Conservation (phyloP, 2,329 filamentous ascomycete genomes). For the Fusarium hostae region DNA sequence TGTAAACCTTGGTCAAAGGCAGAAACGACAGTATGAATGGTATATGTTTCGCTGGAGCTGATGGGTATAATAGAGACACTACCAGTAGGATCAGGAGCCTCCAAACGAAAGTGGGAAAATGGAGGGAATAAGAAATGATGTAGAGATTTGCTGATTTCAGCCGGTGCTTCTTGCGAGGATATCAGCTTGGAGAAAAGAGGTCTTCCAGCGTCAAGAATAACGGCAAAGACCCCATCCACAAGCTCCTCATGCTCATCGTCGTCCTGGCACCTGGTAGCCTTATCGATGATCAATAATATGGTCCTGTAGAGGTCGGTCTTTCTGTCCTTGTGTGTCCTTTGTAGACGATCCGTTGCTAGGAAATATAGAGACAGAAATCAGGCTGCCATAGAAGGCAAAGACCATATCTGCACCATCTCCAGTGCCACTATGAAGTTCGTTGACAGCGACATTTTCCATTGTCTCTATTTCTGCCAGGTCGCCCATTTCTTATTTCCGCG, state of each 20-base stretch:
- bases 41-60: not conserved
- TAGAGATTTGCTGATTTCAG: fast-evolving
- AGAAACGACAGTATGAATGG: fast-evolving
- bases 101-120: not conserved
- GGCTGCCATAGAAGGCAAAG: not conserved
- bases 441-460: not conserved
- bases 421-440: fast-evolving
- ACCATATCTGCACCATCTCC: not conserved
- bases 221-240: not conserved
- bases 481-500: fast-evolving
- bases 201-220: not conserved
- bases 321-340: fast-evolving
- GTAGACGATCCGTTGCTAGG: not conserved
- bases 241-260: not conserved
- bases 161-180: fast-evolving
- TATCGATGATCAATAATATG: not conserved
- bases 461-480: fast-evolving
- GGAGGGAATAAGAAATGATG: not conserved
- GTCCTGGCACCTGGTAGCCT: not conserved
- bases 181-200: not conserved
- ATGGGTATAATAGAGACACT: not conserved
- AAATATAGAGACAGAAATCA: not conserved
- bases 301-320: not conserved
- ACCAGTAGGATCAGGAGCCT: fast-evolving
- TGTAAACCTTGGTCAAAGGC: fast-evolving